Conservation (phyloP, 2,329 filamentous ascomycete genomes). For the Colletotrichum euphorbiae region DNA sequence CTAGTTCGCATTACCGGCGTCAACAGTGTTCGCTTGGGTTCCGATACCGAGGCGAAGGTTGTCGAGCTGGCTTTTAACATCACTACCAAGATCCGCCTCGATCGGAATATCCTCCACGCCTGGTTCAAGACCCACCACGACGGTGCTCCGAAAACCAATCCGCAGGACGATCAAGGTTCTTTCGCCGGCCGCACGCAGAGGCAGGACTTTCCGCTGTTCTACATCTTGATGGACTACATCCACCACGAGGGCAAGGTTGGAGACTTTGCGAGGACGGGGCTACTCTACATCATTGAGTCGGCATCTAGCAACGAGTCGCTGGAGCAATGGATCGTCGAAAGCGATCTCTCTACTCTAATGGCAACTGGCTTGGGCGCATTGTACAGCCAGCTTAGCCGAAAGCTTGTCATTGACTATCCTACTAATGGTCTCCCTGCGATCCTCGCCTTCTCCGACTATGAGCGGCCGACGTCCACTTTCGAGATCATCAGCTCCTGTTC, state of each 20-base stretch:
- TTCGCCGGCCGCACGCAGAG: constrained; percentile 89
- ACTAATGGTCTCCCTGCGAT: constrained; percentile 82
- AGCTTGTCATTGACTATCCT: constrained; percentile 84
- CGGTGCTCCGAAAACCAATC: constrained; percentile 50
- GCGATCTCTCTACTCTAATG: constrained; percentile 96
- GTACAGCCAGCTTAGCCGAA: constrained; percentile 75
- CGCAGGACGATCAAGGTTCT: constrained; percentile 74
- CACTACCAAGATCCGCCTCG: constrained; percentile 92
- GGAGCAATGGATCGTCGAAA: constrained; percentile 97
- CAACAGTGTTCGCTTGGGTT: constrained; percentile 77
- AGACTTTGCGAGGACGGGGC: constrained; percentile 93
- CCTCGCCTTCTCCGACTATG: constrained; percentile 89
- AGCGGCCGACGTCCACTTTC: constrained; percentile 75
- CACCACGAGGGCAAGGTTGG: constrained; percentile 95
- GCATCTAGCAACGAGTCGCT: constrained; percentile 84
- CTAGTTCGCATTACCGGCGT: constrained; percentile 81
- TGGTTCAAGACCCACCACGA: constrained; percentile 82
- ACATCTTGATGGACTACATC: constrained; percentile 95
- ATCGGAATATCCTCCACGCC: constrained; percentile 85
- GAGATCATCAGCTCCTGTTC: constrained; percentile 81
- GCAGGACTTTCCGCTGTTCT: constrained; percentile 95
- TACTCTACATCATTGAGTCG: constrained; percentile 96
- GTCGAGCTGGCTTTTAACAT: constrained; percentile 96
- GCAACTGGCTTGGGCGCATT: constrained; percentile 90
- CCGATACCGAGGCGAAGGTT: constrained; percentile 87